phyloP scores from a whole-genome alignment of 2,329 filamentous ascomycete species.

The Cladosporium oxysporum region DNA sequence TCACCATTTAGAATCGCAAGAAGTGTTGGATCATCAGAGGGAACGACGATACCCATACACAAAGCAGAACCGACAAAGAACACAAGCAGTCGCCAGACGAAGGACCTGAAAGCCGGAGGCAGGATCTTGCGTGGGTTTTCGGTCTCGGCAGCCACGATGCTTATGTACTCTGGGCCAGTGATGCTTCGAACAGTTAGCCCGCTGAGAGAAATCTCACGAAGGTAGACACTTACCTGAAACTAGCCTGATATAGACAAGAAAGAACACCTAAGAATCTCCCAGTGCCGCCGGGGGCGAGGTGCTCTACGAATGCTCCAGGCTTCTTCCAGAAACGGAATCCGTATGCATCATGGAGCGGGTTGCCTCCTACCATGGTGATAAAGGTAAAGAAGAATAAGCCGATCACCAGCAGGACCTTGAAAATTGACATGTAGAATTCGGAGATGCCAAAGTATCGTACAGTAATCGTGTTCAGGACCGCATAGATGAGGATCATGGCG shows the following conservation, averaged over 20 bases:
- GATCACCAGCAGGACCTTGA: conserved; percentile 40
- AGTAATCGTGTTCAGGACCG: conserved; percentile 44
- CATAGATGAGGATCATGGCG: conserved; percentile 21
- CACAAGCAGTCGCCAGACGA: conserved; percentile 11
- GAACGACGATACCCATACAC: conserved; percentile 25
- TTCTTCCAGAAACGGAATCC: conserved; percentile 47
- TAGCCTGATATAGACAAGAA: conserved; percentile 70
- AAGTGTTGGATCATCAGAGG: conserved; percentile 34
- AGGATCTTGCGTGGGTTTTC: conserved; percentile 2
- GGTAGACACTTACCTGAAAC: conserved; percentile 57
- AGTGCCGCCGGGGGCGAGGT: conserved; percentile 19
- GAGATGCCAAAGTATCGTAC: conserved; percentile 49
- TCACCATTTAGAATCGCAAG: conserved; percentile 30
- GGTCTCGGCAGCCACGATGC: conserved; percentile 14
- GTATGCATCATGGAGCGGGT: conserved; percentile 38
- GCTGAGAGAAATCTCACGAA: not conserved
- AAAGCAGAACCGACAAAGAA: conserved; percentile 28
- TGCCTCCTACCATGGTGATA: conserved; percentile 39
- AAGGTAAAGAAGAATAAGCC: conserved; percentile 36
- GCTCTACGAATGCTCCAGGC: conserved; percentile 34
- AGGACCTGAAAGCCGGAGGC: conserved; percentile 6
- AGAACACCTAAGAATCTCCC: conserved; percentile 49
- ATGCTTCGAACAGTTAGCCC: not conserved
- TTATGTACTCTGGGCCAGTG: conserved; percentile 11
- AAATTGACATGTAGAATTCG: conserved; percentile 56